Base-by-base conservation (phyloP, 805 yeast genomes). In the Cyberlindnera euphorbiiphila region DNA sequence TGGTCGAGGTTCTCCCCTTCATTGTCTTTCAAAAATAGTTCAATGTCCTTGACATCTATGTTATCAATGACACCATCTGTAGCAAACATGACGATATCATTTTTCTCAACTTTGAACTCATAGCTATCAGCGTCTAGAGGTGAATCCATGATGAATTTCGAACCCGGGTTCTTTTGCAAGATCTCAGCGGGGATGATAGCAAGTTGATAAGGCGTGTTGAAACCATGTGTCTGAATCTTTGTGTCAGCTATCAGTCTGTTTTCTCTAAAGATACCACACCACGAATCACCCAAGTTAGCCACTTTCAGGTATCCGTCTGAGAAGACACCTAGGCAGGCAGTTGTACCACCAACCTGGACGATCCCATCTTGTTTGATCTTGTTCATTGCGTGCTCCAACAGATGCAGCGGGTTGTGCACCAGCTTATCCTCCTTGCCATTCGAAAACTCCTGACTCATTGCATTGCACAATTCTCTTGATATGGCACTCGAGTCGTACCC, bases 31-130 rank as follows among this genome's bases (percentile, higher is more conserved):
- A 89, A 69, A 46, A 73, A 83, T 13, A 74, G 54, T 53, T 78
- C 86, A 35, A 86, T 78, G 53, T 87, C 96, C 30, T 76, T 74
- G 2, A 81, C 68, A 12, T 75, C 70, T 25, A 91, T 74, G 57
- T 91, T 91, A 60, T 91, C 98, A 20, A 85, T 79, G 33, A 91
- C 82, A 21, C 98, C 98, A 62, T 91, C 98, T 0, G 97, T 87
- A 27, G 95, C 94, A 54, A 91, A 80, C 35, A 93, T 57, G 4
- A 91, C 74, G 14, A 93, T 64, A 58, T 91, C 98, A 34, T 80
- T 77, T 36, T 73, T 73, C 51, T 78, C 56, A 28, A 91, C 65
- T 46, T 83, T 72, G 68, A 84, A 82, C 2, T 62, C 59, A 51
- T 81, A 80, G 37, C 66, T 71, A 47, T 83, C 94, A 0, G 93